These are phyloP conservation scores for Jackrogersella minutella DNA, from an alignment of 495 filamentous ascomycete species.

Conservation along the genomic window DNA sequence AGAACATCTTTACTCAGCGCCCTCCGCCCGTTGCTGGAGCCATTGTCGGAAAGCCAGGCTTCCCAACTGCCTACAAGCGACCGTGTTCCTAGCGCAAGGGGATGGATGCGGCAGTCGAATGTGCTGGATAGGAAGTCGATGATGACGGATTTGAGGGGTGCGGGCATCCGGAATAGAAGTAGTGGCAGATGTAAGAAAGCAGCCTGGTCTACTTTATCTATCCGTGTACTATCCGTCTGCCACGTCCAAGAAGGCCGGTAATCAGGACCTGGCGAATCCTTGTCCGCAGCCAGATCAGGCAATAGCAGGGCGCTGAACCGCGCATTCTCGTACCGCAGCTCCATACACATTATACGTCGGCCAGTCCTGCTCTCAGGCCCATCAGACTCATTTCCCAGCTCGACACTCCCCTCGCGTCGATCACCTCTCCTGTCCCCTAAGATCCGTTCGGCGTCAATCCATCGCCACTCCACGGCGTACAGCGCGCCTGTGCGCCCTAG, in stretches of 20 bases:
- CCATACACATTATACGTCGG: slow-evolving; percentile 42
- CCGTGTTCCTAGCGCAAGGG: slow-evolving; percentile 53
- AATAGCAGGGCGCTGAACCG: slow-evolving; percentile 52
- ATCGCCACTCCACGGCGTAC: slow-evolving; percentile 48
- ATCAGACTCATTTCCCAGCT: slow-evolving; percentile 14
- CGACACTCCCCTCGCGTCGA: slow-evolving; percentile 9
- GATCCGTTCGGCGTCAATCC: slow-evolving; percentile 12
- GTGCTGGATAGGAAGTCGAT: slow-evolving; percentile 53
- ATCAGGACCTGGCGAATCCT: not conserved
- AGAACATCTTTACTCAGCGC: slow-evolving; percentile 49
- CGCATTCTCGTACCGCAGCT: slow-evolving; percentile 52
- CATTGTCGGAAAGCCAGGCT: slow-evolving; percentile 48
- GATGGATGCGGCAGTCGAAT: slow-evolving; percentile 58
- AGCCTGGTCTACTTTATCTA: not conserved
- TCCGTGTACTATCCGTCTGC: slow-evolving; percentile 13
- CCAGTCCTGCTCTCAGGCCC: slow-evolving; percentile 1
- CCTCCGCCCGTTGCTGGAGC: slow-evolving; percentile 20
- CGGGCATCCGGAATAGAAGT: slow-evolving; percentile 57
- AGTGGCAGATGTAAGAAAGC: slow-evolving; percentile 52
- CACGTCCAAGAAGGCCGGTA: slow-evolving; percentile 32
- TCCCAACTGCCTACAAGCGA: slow-evolving; percentile 52
- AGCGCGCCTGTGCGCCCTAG: slow-evolving; percentile 51
- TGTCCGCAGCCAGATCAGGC: slow-evolving; percentile 37
- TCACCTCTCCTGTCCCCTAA: slow-evolving; percentile 1
- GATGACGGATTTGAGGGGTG: slow-evolving; percentile 49